Evolutionary conservation across 2,329 filamentous ascomycete genomes (phyloP).

Genomic region (Fusarium ambrosium): DNA sequence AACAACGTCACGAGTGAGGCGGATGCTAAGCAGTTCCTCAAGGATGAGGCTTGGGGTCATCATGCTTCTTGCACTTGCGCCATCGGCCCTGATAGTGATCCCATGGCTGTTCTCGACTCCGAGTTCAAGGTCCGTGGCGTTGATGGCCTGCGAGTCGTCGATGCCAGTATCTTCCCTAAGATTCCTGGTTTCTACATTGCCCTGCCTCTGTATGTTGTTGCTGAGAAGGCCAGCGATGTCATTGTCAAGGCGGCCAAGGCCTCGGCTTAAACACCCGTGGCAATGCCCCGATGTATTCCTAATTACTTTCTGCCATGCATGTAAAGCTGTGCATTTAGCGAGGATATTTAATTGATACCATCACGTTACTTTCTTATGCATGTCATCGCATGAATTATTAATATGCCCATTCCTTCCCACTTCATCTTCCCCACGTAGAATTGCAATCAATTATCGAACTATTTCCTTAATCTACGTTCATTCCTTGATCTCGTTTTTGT

Average conservation of each 20-base stretch:
- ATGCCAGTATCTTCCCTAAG: constrained; percentile 66
- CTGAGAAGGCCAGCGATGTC: constrained; percentile 67
- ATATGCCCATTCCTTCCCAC: neutral
- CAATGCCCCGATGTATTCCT: neutral
- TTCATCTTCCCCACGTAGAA: neutral
- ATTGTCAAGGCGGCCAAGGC: constrained; percentile 47
- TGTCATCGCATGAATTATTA: neutral
- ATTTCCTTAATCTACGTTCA: neutral
- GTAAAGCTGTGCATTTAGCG: neutral
- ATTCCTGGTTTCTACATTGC: constrained; percentile 43
- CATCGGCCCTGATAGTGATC: constrained; percentile 50
- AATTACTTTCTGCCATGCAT: neutral
- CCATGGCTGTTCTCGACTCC: constrained; percentile 60
- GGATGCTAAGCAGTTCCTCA: constrained; percentile 40
- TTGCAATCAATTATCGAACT: accelerated
- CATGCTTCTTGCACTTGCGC: constrained; percentile 52
- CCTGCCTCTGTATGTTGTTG: constrained; percentile 54
- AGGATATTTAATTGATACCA: neutral
- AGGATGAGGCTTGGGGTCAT: constrained; percentile 51
- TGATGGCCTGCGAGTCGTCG: constrained; percentile 69
- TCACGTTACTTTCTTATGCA: neutral
- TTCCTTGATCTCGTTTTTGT: constrained; percentile 29
- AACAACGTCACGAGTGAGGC: constrained; percentile 56
- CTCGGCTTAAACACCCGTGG: neutral
- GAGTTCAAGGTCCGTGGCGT: constrained; percentile 70